These are phyloP conservation scores for Solanum corneliomulleri DNA, from an alignment of 257 asterid genomes.

Conservation along the genomic window DNA sequence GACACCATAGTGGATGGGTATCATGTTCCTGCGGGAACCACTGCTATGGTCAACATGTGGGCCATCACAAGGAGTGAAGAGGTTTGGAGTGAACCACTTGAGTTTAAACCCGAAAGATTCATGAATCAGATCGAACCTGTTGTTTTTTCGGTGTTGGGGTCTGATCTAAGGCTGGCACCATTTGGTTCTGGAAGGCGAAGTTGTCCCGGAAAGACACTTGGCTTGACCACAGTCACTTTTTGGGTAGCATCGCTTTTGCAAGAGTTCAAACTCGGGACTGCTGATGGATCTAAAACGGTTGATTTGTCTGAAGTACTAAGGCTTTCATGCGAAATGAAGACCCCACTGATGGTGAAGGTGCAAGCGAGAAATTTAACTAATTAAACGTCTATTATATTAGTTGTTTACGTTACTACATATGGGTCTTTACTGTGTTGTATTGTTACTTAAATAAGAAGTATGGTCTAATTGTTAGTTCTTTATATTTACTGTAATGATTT, in stretches of 20 bases:
- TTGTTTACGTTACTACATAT: too few relatives aligned
- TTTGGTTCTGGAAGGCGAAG: conserved; percentile 21
- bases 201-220: conserved; percentile 20
- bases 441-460: background rate
- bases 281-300: background rate
- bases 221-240: conserved; percentile 16
- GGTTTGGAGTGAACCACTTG: conserved; percentile 13
- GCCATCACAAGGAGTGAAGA: conserved; percentile 11
- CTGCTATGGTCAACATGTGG: conserved; percentile 34
- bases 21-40: conserved; percentile 12
- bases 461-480: background rate
- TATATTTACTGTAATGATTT: background rate
- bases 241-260: conserved; percentile 19
- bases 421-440: background rate
- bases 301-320: conserved; percentile 10
- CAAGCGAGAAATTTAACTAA: background rate
- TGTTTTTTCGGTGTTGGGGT: conserved; percentile 8
- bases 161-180: conserved; percentile 25
- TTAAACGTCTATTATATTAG: background rate
- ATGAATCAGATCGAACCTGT: background rate
- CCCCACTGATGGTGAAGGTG: conserved; percentile 5
- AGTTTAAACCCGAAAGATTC: conserved; percentile 14
- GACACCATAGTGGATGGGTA: conserved; percentile 4
- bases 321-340: conserved; percentile 16
- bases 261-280: background rate